Conservation (phyloP, 345 rosid genomes). For the Iberis pinnata region DNA sequence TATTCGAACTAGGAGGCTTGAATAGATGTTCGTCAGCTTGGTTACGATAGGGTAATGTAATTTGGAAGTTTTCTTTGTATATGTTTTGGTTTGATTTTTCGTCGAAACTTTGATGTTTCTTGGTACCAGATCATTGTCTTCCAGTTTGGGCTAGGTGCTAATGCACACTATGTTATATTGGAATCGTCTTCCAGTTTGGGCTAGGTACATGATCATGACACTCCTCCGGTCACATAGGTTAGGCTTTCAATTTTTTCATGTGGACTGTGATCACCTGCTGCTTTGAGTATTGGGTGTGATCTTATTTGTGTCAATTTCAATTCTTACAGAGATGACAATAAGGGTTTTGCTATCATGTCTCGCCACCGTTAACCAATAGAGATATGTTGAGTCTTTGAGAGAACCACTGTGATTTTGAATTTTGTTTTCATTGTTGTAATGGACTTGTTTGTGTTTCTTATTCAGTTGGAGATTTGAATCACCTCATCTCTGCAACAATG, state of each 20-base stretch:
- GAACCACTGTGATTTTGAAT: conserved; percentile 59
- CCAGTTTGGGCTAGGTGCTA: conserved; percentile 85
- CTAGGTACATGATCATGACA: conserved; percentile 75
- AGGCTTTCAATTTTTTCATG: no score
- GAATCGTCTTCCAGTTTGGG: conserved; percentile 95
- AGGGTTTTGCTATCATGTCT: conserved; percentile 96
- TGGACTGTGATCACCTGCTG: no score
- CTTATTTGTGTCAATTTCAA: no score
- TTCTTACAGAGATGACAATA: conserved; percentile 79
- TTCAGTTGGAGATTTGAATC: no score
- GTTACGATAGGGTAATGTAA: conserved; percentile 80
- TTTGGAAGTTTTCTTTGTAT: not conserved
- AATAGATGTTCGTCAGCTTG: conserved; percentile 97
- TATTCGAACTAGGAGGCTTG: conserved; percentile 88
- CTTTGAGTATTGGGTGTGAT: conserved; percentile 3
- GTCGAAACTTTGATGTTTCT: not conserved
- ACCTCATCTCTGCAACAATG: no score
- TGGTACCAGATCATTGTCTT: conserved; percentile 73
- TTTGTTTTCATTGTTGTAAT: no score
- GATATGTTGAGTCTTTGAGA: conserved; percentile 71
- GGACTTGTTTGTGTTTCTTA: no score
- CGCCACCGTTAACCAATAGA: conserved; percentile 92
- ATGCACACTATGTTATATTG: conserved; percentile 85
- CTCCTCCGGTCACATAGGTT: conserved; percentile 97
- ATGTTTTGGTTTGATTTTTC: not conserved